Conservation (phyloP, 1,139 yeast species). For the Entelexis sorbosivorans region DNA sequence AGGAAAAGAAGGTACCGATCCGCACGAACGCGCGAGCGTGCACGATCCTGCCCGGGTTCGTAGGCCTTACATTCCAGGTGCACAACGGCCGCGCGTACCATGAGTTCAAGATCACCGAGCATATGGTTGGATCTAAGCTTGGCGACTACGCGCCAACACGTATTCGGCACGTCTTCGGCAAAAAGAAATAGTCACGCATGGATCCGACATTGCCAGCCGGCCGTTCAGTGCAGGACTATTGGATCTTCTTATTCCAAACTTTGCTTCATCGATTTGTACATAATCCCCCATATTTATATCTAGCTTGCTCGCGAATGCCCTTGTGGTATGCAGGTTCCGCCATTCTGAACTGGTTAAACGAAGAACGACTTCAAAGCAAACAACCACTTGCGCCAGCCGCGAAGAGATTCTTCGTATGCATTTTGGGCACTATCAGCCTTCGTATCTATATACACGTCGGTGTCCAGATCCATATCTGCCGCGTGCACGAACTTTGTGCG, state of each 20-base stretch:
- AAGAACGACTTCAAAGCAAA: constrained; percentile 25
- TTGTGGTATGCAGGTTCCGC: no score
- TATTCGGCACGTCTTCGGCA: constrained; percentile 74
- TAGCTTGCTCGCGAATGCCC: not conserved
- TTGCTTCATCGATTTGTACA: not conserved
- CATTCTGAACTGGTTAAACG: no score
- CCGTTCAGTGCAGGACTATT: not conserved
- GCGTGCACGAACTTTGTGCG: constrained; percentile 40
- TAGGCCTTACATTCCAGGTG: constrained; percentile 84
- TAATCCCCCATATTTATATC: not conserved
- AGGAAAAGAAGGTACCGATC: constrained; percentile 69
- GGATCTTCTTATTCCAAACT: no score
- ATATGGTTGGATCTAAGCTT: constrained; percentile 93
- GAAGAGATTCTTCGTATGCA: constrained; percentile 35
- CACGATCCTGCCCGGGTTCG: constrained; percentile 89
- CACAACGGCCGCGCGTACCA: constrained; percentile 95
- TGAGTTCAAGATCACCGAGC: constrained; percentile 75
- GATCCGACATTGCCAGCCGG: not conserved
- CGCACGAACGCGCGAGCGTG: constrained; percentile 92
- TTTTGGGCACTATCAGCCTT: constrained; percentile 40
- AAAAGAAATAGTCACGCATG: constrained; percentile 29
- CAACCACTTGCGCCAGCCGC: constrained; percentile 39
- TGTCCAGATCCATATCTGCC: constrained; percentile 52
- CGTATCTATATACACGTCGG: constrained; percentile 45
- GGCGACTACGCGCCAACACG: constrained; percentile 95